A percentile compares a stretch with the other conserved stretches of the same genome.
Evolutionary conservation across 1,284 basidiomycete genomes (phyloP).

Genomic region (Austroboletus rostrupii): DNA sequence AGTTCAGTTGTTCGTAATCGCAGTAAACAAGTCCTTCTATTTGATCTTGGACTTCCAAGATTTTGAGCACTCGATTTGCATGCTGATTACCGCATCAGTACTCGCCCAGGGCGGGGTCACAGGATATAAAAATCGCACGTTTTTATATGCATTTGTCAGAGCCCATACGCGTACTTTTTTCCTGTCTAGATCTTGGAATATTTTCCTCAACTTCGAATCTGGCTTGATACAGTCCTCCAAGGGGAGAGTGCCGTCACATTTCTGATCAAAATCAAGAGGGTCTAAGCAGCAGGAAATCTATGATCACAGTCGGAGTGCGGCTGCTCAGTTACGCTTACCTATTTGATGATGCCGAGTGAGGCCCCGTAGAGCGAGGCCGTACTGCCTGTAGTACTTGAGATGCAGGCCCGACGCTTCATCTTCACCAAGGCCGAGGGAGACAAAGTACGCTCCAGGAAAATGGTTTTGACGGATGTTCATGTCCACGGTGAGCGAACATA

Average conservation of each 20-base stretch:
- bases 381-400: slow-evolving; percentile 71
- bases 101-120: background rate
- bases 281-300: slow-evolving; percentile 41
- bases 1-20: slow-evolving; percentile 67
- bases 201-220: slow-evolving; percentile 56
- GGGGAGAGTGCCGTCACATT: slow-evolving; percentile 82
- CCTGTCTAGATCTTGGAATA: slow-evolving; percentile 78
- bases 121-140: slow-evolving; percentile 45
- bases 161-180: slow-evolving; percentile 78
- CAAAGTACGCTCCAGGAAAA: slow-evolving; percentile 63
- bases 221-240: slow-evolving; percentile 78
- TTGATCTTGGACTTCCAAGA: slow-evolving; percentile 70
- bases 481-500: slow-evolving; percentile 25
- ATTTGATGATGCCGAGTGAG: slow-evolving; percentile 76
- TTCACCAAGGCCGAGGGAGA: slow-evolving; percentile 61
- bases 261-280: slow-evolving; percentile 80
- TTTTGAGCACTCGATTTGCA: slow-evolving; percentile 73
- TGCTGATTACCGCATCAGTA: slow-evolving; percentile 47
- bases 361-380: slow-evolving; percentile 84
- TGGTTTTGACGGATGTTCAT: background rate
- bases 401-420: slow-evolving; percentile 74
- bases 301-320: background rate
- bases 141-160: slow-evolving; percentile 75
- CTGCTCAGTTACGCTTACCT: slow-evolving; percentile 41
- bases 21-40: slow-evolving; percentile 82